phyloP scores from a whole-genome alignment of 768 basidiomycete genomes.

The Cystobasidium tubakii region DNA sequence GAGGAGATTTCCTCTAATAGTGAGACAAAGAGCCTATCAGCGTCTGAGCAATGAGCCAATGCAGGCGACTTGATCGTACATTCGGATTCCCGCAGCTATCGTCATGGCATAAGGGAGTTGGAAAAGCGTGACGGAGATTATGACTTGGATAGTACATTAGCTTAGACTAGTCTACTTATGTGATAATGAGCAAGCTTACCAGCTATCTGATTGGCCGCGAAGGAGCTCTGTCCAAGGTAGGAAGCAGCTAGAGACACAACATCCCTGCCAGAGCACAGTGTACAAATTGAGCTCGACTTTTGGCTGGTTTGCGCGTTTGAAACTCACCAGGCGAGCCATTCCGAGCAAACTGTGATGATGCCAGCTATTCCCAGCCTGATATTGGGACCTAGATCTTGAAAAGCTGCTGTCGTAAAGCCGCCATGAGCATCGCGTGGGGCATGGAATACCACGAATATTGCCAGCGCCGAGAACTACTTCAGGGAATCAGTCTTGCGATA shows the following conservation, averaged over 20 bases:
- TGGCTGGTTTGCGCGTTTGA: too few species aligned
- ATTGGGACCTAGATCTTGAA: conserved; percentile 32
- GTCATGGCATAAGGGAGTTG: conserved; percentile 15
- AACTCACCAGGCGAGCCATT: conserved; percentile 15
- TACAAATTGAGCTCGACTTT: neutral
- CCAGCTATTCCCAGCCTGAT: conserved; percentile 21
- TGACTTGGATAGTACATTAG: neutral
- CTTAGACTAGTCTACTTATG: neutral
- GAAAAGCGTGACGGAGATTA: neutral
- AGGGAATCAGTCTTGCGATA: neutral
- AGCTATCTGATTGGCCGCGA: conserved; percentile 22
- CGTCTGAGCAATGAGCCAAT: neutral
- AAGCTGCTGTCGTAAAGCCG: neutral
- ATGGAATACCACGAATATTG: neutral
- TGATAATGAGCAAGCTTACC: neutral
- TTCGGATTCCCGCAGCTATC: neutral
- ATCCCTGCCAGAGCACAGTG: neutral
- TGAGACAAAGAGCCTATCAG: neutral
- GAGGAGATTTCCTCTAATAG: neutral
- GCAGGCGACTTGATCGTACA: neutral
- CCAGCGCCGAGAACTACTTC: neutral
- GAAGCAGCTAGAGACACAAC: neutral
- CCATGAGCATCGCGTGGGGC: neutral
- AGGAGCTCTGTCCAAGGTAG: neutral
- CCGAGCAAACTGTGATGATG: conserved; percentile 1